phyloP scores from a whole-genome alignment of 768 basidiomycete species.

The Leucocoprinus leucothites region DNA sequence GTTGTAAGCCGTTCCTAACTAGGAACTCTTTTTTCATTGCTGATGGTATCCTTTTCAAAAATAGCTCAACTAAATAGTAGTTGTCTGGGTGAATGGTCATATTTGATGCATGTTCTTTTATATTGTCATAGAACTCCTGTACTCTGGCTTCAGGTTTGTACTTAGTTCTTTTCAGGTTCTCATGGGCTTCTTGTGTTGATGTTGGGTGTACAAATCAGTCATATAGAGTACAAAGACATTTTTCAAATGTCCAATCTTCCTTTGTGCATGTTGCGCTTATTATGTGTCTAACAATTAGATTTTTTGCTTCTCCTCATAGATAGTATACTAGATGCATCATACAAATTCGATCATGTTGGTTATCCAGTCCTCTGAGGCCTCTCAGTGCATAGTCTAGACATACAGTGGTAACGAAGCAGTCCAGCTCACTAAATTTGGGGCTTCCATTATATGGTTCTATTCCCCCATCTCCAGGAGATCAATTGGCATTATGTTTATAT shows the following conservation, averaged over 20 bases:
- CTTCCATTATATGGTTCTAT: neutral
- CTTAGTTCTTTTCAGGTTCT: no score
- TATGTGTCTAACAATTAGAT: neutral
- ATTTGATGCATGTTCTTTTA: neutral
- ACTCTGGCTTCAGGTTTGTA: no score
- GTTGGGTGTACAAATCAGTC: no score
- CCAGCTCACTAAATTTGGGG: neutral
- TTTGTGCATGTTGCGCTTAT: neutral
- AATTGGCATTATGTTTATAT: neutral
- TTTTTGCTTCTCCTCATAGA: neutral
- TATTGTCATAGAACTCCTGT: neutral
- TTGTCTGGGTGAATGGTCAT: neutral
- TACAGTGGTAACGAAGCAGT: neutral
- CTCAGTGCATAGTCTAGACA: neutral
- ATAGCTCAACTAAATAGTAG: neutral
- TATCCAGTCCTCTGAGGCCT: neutral
- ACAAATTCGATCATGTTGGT: neutral
- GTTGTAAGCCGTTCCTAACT: neutral
- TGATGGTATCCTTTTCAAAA: neutral
- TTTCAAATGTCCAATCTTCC: no score
- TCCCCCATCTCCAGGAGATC: neutral
- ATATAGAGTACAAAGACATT: no score
- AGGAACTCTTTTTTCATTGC: neutral
- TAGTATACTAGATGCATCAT: neutral
- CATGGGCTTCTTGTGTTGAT: no score